Evolutionary conservation across 106 monocot species (phyloP).

Genomic region (Posidonia australis): DNA sequence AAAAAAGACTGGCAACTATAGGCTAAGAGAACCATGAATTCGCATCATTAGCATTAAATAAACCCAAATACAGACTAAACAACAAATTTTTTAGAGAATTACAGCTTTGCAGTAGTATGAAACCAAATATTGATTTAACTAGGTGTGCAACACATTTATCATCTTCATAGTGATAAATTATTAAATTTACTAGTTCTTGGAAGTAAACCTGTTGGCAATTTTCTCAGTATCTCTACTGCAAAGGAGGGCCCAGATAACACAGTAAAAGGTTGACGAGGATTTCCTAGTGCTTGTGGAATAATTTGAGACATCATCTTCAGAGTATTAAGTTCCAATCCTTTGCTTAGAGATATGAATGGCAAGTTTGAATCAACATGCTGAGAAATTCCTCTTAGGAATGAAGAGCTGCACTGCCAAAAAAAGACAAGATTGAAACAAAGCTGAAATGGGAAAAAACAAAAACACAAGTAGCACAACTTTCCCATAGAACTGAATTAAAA

Average conservation of each 20-base stretch:
- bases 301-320: constrained; percentile 92
- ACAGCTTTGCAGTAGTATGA: background rate
- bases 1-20: no score
- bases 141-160: background rate
- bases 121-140: background rate
- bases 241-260: constrained; percentile 91
- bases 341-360: constrained; percentile 94
- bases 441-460: background rate
- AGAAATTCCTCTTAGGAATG: constrained; percentile 82
- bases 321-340: constrained; percentile 89
- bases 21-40: background rate
- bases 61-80: no score
- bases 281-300: constrained; percentile 70
- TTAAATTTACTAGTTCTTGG: background rate
- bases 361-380: constrained; percentile 73
- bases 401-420: constrained; percentile 86
- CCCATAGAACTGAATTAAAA: background rate
- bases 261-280: constrained; percentile 76
- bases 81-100: background rate
- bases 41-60: no score
- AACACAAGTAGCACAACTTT: background rate
- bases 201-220: constrained; percentile 80
- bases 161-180: background rate
- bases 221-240: constrained; percentile 82
- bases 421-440: background rate